phyloP scores from a whole-genome alignment of 2,329 filamentous ascomycete genomes.

The Aureobasidium namibiae region DNA sequence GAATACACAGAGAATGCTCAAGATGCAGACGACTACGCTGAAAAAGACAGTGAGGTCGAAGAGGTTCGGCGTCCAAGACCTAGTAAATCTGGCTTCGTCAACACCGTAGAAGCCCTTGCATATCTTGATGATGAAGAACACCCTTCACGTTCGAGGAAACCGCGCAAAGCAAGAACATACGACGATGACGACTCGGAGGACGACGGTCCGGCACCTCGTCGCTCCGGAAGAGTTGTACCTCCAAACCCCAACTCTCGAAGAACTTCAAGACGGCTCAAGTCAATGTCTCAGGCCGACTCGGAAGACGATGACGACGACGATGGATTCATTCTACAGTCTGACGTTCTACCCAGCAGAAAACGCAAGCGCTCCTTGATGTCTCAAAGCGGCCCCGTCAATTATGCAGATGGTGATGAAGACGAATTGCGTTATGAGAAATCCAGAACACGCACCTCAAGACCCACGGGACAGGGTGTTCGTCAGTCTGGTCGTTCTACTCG shows the following conservation, averaged over 20 bases:
- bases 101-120: background rate
- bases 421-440: conserved; percentile 11
- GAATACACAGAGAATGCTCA: conserved; percentile 25
- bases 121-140: background rate
- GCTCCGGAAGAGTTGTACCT: background rate
- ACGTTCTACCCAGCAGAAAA: conserved; percentile 31
- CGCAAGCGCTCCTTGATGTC: conserved; percentile 26
- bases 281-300: background rate
- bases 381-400: background rate
- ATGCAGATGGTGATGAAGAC: conserved; percentile 14
- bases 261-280: background rate
- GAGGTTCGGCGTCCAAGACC: background rate
- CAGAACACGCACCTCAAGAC: conserved; percentile 12
- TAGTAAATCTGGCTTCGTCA: conserved; percentile 2
- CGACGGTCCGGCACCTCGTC: background rate
- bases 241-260: conserved; percentile 15
- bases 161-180: background rate
- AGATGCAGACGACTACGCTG: conserved; percentile 3
- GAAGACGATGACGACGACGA: conserved; percentile 15
- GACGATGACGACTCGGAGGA: conserved; percentile 8
- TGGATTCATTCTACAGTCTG: conserved; percentile 29
- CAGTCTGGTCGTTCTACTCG: conserved; percentile 39
- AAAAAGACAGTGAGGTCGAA: conserved; percentile 14
- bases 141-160: conserved; percentile 17
- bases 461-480: conserved; percentile 22